Percentiles rank a stretch among this genome's conserved stretches.
Conservation (phyloP, 169 alveolate species). For the Plasmodium vivax region DNA sequence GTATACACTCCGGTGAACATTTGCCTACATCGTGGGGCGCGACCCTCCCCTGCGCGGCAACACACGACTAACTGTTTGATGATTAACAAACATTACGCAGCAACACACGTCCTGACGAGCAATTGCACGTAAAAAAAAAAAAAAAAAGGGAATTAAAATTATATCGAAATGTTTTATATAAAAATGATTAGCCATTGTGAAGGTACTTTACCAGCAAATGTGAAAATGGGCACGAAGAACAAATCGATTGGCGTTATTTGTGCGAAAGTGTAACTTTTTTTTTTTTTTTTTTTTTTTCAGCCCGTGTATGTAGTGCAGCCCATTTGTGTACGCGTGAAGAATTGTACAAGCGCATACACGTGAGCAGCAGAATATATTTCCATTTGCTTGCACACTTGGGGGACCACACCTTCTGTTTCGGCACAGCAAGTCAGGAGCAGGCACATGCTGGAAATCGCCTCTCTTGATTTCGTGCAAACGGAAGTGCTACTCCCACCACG, state of each 20-base stretch:
- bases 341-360: neutral
- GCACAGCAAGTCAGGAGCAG: neutral
- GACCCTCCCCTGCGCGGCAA: neutral
- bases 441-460: neutral
- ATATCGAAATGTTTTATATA: neutral
- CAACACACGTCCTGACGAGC: neutral
- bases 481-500: neutral
- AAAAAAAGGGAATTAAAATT: neutral
- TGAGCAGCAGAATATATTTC: neutral
- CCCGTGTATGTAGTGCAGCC: neutral
- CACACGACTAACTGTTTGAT: neutral
- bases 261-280: slow-evolving; percentile 1
- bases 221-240: slow-evolving; percentile 24
- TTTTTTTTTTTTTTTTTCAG: slow-evolving; percentile 3
- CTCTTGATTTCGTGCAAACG: neutral
- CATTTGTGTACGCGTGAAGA: neutral
- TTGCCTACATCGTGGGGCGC: neutral
- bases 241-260: neutral
- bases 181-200: slow-evolving; percentile 21
- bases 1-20: neutral
- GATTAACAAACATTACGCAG: neutral
- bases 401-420: neutral
- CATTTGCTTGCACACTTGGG: neutral
- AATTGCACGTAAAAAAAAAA: neutral
- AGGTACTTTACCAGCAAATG: neutral